Evolutionary conservation across 495 filamentous ascomycete species (phyloP), one percentile per base, ranked within the genome.

Genomic region (Penicillium steckii): DNA sequence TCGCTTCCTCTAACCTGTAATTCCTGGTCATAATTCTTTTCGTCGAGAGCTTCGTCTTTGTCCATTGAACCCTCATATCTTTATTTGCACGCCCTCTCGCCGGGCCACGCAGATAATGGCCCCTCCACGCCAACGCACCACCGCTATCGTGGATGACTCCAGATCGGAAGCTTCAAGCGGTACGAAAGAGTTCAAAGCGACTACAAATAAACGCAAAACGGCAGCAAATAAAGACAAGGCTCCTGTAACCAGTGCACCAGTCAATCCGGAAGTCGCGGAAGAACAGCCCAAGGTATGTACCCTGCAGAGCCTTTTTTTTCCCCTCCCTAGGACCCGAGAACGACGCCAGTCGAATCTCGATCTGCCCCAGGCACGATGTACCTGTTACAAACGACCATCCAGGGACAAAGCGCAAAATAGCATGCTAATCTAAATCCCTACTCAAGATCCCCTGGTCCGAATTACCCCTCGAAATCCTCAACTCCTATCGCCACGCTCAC

Each of bases 401-500:
- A 38, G 17, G 10, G 9, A 38, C 35, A 3, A 19, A 40, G 2
- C 7, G 9, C 19, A 33, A 6, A 9, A 18, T 33, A n/a, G n/a
- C n/a, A n/a, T 22, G 24, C 15, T 12, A 30, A 25, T 18, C 19
- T 18, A 4, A 22, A 24, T 44, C 8, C 37, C 18, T 27, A 23
- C 37, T 37, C 45, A 59, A 95, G 90, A 80, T 95, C 48, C 78
- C 84, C 56, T 95, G 90, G 90, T 75, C 81, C 27, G 80, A 85
- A 23, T 85, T 91, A 60, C 83, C 89, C 15, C 73, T 82, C 56
- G 75, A 82, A 17, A 76, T 90, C 57, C 82, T 95, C 51, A 86
- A 93, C 69, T 80, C 82, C 63, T 95, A 95, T 75, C 85, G 89
- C 52, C 82, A 88, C 61, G 80, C 85, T 52, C 87, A 93, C 74